These are phyloP conservation scores for Casaregolazyma suthepensis DNA, from an alignment of 1,139 yeast species.

Conservation along the genomic window DNA sequence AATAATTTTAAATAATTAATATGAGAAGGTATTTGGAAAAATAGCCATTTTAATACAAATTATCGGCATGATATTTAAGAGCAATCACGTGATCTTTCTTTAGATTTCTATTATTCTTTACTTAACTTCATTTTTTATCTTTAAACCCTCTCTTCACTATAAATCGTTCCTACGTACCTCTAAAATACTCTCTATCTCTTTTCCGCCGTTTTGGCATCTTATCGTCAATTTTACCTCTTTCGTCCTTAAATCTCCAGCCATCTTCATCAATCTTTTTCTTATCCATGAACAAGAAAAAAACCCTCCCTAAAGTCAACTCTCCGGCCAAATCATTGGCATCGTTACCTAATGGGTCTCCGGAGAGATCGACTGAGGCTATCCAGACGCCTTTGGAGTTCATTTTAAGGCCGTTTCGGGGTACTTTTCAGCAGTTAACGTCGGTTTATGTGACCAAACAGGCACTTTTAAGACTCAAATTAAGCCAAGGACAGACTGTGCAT, in stretches of 20 bases:
- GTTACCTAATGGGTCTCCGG: neutral
- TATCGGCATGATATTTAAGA: too few relatives aligned
- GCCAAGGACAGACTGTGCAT: slow-evolving; percentile 49
- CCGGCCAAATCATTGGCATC: neutral
- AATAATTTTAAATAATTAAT: too few relatives aligned
- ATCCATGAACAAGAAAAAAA: neutral
- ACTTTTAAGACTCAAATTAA: slow-evolving; percentile 47
- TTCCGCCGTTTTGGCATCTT: neutral
- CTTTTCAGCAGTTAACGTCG: slow-evolving; percentile 31
- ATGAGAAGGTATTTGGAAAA: too few relatives aligned
- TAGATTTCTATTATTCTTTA: too few relatives aligned
- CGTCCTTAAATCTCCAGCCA: neutral
- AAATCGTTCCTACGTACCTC: neutral
- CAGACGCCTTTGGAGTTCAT: slow-evolving; percentile 30
- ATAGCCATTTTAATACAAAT: too few relatives aligned
- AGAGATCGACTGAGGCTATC: neutral
- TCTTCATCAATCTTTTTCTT: neutral
- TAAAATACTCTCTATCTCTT: neutral
- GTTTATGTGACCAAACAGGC: slow-evolving; percentile 48
- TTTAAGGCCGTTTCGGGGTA: slow-evolving; percentile 47
- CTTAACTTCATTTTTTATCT: too few relatives aligned
- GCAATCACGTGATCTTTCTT: too few relatives aligned
- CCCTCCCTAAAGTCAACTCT: neutral
- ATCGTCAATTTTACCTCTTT: neutral
- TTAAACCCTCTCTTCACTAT: neutral